These are phyloP conservation scores for Parafenestella ontariensis DNA, from an alignment of 2,329 filamentous ascomycete species.

Conservation along the genomic window DNA sequence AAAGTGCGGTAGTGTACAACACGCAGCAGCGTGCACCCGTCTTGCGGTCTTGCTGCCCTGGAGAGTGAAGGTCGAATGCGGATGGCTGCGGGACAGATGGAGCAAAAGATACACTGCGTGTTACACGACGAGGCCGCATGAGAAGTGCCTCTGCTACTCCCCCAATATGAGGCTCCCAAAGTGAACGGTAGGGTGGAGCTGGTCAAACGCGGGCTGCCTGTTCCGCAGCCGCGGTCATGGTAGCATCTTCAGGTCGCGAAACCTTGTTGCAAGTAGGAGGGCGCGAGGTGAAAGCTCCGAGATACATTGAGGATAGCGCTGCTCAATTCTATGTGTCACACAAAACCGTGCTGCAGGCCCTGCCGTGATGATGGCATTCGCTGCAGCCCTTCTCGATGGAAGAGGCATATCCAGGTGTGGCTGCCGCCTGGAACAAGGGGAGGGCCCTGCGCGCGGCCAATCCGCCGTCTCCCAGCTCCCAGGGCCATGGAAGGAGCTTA, in stretches of 20 bases:
- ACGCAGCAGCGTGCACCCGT: constrained; percentile 34
- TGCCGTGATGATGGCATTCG: constrained; percentile 25
- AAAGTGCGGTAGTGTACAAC: constrained; percentile 36
- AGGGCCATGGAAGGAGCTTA: constrained; percentile 26
- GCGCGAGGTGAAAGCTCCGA: constrained; percentile 34
- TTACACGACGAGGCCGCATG: constrained; percentile 40
- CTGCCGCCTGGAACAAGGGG: constrained; percentile 1
- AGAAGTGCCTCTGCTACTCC: constrained; percentile 33
- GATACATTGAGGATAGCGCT: constrained; percentile 25
- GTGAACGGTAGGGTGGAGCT: constrained; percentile 41
- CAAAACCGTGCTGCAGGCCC: constrained; percentile 27
- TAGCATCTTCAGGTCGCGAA: constrained; percentile 50
- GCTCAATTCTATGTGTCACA: constrained; percentile 38
- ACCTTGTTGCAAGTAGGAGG: constrained; percentile 36
- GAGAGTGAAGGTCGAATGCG: constrained; percentile 37
- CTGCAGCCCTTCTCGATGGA: not conserved
- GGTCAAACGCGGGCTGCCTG: constrained; percentile 50
- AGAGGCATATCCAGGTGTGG: not conserved
- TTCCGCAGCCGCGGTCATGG: constrained; percentile 54
- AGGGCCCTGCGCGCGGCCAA: constrained; percentile 15
- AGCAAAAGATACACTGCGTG: constrained; percentile 43
- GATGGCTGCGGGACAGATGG: constrained; percentile 39
- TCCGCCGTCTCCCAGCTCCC: constrained; percentile 28
- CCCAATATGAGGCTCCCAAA: constrained; percentile 30
- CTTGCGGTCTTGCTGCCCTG: constrained; percentile 29